A percentile compares a stretch with the other conserved stretches of the same genome.
These are phyloP conservation scores for Rhizophagus clarus DNA, from an alignment of 192 early-diverging fungal species.

Conservation along the genomic window DNA sequence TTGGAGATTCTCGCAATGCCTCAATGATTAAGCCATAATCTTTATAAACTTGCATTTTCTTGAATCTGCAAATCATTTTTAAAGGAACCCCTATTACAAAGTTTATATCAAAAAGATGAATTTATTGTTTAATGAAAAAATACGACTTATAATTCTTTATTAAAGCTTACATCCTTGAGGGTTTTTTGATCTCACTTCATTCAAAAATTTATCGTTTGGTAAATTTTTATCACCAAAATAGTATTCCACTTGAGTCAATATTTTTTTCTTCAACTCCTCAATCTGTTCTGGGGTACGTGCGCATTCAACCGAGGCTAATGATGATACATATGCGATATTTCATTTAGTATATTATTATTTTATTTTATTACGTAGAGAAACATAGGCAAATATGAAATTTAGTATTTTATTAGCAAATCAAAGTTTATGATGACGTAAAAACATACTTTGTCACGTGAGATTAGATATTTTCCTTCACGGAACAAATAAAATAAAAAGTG, in stretches of 20 bases:
- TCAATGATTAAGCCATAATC: slow-evolving; percentile 49
- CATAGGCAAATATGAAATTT: too few relatives aligned
- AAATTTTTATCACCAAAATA: slow-evolving; percentile 67
- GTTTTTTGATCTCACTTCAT: slow-evolving; percentile 41
- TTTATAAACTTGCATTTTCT: slow-evolving; percentile 56
- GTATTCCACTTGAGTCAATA: slow-evolving; percentile 65
- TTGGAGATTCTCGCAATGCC: slow-evolving; percentile 54
- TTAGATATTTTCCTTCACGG: too few relatives aligned
- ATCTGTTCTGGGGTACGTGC: slow-evolving; percentile 1
- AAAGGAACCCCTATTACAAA: slow-evolving; percentile 50
- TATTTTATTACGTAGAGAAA: too few relatives aligned
- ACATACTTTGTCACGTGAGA: too few relatives aligned
- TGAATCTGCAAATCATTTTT: slow-evolving; percentile 53
- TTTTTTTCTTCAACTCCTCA: slow-evolving; percentile 43
- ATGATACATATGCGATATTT: background rate
- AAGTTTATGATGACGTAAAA: background rate
- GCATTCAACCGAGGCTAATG: background rate
- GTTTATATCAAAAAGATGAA: background rate
- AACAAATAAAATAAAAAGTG: too few relatives aligned
- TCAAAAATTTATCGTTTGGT: slow-evolving; percentile 58
- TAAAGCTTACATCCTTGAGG: slow-evolving; percentile 52
- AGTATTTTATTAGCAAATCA: background rate
- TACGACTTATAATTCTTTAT: background rate
- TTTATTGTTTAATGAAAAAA: background rate
- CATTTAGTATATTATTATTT: background rate